phyloP scores from a whole-genome alignment of 257 asterid species.

The Cynanchum wilfordii region DNA sequence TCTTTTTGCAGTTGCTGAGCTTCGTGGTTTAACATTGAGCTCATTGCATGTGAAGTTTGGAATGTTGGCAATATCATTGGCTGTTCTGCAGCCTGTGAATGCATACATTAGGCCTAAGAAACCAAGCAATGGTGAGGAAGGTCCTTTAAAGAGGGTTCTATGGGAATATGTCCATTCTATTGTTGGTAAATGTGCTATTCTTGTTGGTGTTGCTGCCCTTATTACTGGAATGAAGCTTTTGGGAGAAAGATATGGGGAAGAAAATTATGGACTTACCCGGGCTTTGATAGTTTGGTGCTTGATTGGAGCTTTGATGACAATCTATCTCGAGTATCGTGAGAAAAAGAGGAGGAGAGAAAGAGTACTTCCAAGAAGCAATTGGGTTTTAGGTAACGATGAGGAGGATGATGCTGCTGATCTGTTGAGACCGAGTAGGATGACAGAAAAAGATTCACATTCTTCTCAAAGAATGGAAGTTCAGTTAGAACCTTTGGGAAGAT shows the following conservation, averaged over 20 bases:
- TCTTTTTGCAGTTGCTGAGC: slow-evolving; percentile 97
- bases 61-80: slow-evolving; percentile 67
- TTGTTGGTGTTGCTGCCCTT: slow-evolving; percentile 72
- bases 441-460: slow-evolving; percentile 45
- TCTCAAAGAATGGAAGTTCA: slow-evolving; percentile 85
- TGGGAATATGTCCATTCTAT: slow-evolving; percentile 79
- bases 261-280: slow-evolving; percentile 69
- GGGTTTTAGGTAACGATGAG: slow-evolving; percentile 75
- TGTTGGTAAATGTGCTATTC: slow-evolving; percentile 70
- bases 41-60: slow-evolving; percentile 86
- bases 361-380: slow-evolving; percentile 56
- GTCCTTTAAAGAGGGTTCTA: slow-evolving; percentile 37
- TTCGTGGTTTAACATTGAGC: slow-evolving; percentile 58
- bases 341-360: slow-evolving; percentile 43
- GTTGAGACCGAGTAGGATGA: slow-evolving; percentile 40
- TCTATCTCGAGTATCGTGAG: slow-evolving; percentile 72
- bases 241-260: slow-evolving; percentile 79
- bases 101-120: slow-evolving; percentile 87
- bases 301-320: slow-evolving; percentile 45
- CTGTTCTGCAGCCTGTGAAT: slow-evolving; percentile 69
- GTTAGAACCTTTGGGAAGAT: slow-evolving; percentile 74
- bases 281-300: slow-evolving; percentile 83
- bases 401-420: slow-evolving; percentile 74
- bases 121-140: slow-evolving; percentile 49
- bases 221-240: slow-evolving; percentile 86